A percentile compares a stretch with the other conserved stretches of the same genome.
These are phyloP conservation scores for Venturia pyrina DNA, from an alignment of 2,329 filamentous ascomycete genomes.

Conservation along the genomic window DNA sequence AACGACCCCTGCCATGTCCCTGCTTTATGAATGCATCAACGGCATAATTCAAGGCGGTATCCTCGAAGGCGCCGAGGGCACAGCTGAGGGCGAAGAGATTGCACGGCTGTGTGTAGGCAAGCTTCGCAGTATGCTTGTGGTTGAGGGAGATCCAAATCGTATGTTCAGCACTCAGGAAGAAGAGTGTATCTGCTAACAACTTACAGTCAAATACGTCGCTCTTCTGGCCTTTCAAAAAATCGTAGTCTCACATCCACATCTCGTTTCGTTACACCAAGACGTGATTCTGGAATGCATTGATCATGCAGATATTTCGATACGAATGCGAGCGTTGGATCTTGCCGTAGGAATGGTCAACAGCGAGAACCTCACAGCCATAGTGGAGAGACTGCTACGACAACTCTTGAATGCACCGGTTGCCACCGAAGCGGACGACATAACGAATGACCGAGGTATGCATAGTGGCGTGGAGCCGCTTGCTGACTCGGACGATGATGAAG, in stretches of 20 bases:
- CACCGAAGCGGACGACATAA: constrained; percentile 34
- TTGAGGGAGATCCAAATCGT: constrained; percentile 90
- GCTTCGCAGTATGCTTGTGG: constrained; percentile 83
- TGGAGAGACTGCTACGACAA: constrained; percentile 80
- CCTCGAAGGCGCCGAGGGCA: constrained; percentile 69
- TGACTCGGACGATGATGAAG: constrained; percentile 48
- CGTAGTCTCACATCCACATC: constrained; percentile 72
- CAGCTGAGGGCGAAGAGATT: constrained; percentile 79
- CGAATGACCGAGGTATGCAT: constrained; percentile 36
- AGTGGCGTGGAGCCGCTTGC: constrained; percentile 37
- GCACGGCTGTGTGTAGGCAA: constrained; percentile 87
- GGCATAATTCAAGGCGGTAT: constrained; percentile 97
- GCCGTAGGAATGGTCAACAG: constrained; percentile 88
- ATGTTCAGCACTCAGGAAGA: constrained; percentile 30
- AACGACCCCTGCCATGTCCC: constrained; percentile 94
- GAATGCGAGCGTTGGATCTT: constrained; percentile 82
- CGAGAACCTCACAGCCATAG: constrained; percentile 74
- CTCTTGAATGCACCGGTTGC: constrained; percentile 56
- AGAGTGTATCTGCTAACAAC: background rate
- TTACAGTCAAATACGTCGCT: constrained; percentile 87
- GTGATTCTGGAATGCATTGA: constrained; percentile 96
- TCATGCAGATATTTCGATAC: constrained; percentile 90
- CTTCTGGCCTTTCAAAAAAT: constrained; percentile 93
- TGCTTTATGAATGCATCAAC: constrained; percentile 96
- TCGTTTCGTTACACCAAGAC: constrained; percentile 88